phyloP scores from a whole-genome alignment of 2,329 filamentous ascomycete species.

The Fusarium subtropicale region DNA sequence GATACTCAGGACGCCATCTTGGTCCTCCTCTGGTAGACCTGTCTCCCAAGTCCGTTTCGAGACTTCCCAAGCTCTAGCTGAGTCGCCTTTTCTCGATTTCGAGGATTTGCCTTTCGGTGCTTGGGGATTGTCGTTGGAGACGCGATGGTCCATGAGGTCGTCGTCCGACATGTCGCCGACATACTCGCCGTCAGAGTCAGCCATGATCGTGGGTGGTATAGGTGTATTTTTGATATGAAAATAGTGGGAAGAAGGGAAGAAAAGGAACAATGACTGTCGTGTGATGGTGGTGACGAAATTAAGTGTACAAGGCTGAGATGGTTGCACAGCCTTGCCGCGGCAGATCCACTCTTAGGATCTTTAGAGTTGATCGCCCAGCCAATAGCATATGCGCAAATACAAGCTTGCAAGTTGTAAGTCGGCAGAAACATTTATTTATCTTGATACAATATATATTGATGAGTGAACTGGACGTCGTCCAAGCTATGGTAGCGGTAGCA shows the following conservation, averaged over 20 bases:
- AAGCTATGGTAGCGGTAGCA: not conserved
- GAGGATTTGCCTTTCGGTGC: constrained; percentile 47
- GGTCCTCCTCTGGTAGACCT: constrained; percentile 75
- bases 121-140: constrained; percentile 54
- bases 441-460: not conserved
- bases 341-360: constrained; percentile 33
- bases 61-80: constrained; percentile 72
- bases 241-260: not conserved
- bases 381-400: constrained; percentile 32
- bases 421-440: not conserved
- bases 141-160: constrained; percentile 65
- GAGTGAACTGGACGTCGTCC: not conserved
- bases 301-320: constrained; percentile 45
- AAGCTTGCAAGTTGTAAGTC: constrained; percentile 13
- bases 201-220: constrained; percentile 61
- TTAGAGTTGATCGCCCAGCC: constrained; percentile 24
- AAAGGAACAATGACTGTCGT: constrained; percentile 6
- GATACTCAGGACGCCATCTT: constrained; percentile 82
- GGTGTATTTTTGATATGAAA: not conserved
- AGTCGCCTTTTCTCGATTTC: constrained; percentile 51
- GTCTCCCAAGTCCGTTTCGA: constrained; percentile 78
- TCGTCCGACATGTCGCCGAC: constrained; percentile 73
- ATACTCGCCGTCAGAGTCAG: constrained; percentile 79
- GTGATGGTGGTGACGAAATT: constrained; percentile 35
- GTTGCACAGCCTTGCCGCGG: constrained; percentile 39